Base-by-base conservation (phyloP, 805 yeast species). In the Candida awuae region DNA sequence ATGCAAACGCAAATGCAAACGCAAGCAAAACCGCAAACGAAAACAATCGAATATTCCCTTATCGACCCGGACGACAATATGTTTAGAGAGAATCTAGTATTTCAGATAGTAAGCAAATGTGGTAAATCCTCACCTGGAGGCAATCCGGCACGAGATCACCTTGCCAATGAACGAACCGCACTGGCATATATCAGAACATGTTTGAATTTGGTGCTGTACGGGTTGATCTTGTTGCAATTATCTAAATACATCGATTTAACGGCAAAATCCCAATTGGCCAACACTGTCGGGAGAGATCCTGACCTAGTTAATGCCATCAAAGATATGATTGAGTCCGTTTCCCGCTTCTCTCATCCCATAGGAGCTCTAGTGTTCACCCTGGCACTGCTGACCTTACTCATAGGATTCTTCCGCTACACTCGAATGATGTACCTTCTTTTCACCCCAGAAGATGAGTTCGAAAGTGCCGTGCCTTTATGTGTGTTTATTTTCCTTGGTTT, bases 121-220 rank as follows among this genome's bases (percentile, higher is more conserved):
- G 27, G 38, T 14, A 32, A 32, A 15, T 27, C 16, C 14, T 9
- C 40, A 10, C n/a, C 18, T 9, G 37, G 42, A 4, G 50, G 45
- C 4, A 46, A 41, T 29, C 48, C 46, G 8, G 77, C 78, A 1
- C 60, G 80, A 52, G 80, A 74, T 49, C 78, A 74, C 47, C 43
- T 77, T 61, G 78, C 84, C 7, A 76, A 75, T 47, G 83, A 77
- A 47, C 58, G 84, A 44, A 77, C 83, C 1, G 67, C 70, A 28
- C 53, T 77, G 9, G 81, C 83, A 1, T 77, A 80, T 71, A 48
- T 72, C 12, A 61, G 83, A 35, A 76, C 83, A 0, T 64, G 77
- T 2, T 49, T 77, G 20, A 68, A 70, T 17, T 63, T 75, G 38
- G 58, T 71, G 4, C 61, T 77, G 1, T 62, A 73, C 8, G 82